phyloP scores from a whole-genome alignment of 805 yeast genomes.

The Kuraishia capsulata region DNA sequence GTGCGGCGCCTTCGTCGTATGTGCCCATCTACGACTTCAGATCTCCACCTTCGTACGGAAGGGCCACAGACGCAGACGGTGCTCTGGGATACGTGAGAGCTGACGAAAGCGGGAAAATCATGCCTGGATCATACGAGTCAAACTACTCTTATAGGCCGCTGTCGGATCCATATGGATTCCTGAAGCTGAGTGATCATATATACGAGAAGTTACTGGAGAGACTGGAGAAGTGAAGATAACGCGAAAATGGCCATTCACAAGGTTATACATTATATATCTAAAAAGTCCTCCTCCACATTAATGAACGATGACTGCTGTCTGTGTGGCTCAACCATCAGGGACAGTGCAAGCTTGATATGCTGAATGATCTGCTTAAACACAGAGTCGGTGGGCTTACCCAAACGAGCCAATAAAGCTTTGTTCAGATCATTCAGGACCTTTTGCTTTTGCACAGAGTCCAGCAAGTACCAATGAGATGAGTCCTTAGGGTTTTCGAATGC shows the following conservation, averaged over 20 bases:
- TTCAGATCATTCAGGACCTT: slow-evolving; percentile 17
- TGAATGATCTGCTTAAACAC: slow-evolving; percentile 33
- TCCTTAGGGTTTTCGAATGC: slow-evolving; percentile 41
- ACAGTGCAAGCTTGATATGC: slow-evolving; percentile 28
- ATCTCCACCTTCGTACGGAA: slow-evolving; percentile 50
- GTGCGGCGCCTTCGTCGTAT: slow-evolving; percentile 38
- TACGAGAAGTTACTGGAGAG: slow-evolving; percentile 25
- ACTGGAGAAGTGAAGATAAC: not conserved
- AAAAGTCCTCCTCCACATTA: slow-evolving; percentile 37
- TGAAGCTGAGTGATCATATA: slow-evolving; percentile 43
- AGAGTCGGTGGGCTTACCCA: slow-evolving; percentile 33
- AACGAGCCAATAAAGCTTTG: slow-evolving; percentile 18
- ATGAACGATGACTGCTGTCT: slow-evolving; percentile 26
- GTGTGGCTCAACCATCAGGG: slow-evolving; percentile 20
- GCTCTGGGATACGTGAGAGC: slow-evolving; percentile 64
- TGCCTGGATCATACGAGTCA: slow-evolving; percentile 42
- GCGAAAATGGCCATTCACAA: not conserved
- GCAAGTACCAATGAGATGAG: slow-evolving; percentile 25
- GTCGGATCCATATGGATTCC: slow-evolving; percentile 34
- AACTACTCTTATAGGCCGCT: slow-evolving; percentile 52
- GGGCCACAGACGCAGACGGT: slow-evolving; percentile 65
- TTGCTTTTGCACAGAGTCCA: slow-evolving; percentile 25
- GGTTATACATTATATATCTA: slow-evolving; percentile 21
- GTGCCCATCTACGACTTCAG: slow-evolving; percentile 72
- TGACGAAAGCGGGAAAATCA: slow-evolving; percentile 42